phyloP scores from a whole-genome alignment of 305 asterid species.

The Striga hermonthica region DNA sequence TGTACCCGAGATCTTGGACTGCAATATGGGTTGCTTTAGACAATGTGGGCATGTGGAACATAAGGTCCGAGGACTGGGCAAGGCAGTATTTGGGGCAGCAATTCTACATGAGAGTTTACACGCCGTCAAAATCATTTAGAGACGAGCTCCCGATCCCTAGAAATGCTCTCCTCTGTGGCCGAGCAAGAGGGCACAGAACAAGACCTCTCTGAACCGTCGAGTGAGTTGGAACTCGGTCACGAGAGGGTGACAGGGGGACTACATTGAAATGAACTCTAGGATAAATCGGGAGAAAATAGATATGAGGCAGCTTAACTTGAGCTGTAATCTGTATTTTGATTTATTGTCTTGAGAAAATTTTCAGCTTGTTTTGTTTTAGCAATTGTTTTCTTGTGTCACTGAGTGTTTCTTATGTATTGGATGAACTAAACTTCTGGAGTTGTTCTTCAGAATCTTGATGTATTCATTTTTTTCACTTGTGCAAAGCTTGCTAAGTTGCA shows the following conservation, averaged over 20 bases:
- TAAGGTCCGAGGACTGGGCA: slow-evolving; percentile 87
- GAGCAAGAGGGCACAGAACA: slow-evolving; percentile 63
- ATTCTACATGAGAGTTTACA: slow-evolving; percentile 70
- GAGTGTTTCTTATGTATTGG: too few relatives aligned
- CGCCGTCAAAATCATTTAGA: slow-evolving; percentile 54
- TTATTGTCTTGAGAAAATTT: too few relatives aligned
- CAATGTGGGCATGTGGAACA: slow-evolving; percentile 94
- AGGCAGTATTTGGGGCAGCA: slow-evolving; percentile 91
- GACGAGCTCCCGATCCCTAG: slow-evolving; percentile 85
- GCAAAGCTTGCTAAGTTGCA: too few relatives aligned
- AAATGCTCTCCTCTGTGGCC: slow-evolving; percentile 80
- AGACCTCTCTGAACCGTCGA: slow-evolving; percentile 49
- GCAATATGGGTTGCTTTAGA: slow-evolving; percentile 75
- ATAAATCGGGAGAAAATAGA: too few relatives aligned
- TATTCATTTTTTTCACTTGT: too few relatives aligned
- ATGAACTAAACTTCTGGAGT: too few relatives aligned
- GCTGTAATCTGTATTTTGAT: too few relatives aligned
- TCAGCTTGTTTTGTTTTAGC: too few relatives aligned
- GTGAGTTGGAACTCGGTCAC: slow-evolving; percentile 40
- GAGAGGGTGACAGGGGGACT: slow-evolving; percentile 57
- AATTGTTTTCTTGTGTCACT: too few relatives aligned
- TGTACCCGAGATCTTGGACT: slow-evolving; percentile 82
- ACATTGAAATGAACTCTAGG: too few relatives aligned
- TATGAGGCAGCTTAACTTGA: too few relatives aligned
- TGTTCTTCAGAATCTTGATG: too few relatives aligned